Conservation (phyloP, 2,329 filamentous ascomycete species). For the Phoma herbarum region DNA sequence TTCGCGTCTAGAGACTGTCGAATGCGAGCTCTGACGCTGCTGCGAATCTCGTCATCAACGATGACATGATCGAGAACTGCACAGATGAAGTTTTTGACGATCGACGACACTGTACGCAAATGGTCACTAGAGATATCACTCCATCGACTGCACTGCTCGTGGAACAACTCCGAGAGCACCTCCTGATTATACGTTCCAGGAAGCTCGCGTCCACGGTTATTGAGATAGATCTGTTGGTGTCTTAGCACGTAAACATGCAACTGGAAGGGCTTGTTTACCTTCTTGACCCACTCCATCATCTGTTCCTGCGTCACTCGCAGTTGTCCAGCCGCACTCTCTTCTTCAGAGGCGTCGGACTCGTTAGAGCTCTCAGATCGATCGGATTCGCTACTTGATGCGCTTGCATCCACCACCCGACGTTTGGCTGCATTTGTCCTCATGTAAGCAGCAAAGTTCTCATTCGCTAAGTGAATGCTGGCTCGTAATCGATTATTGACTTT, state of each 20-base stretch:
- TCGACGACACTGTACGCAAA: neutral
- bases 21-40: neutral
- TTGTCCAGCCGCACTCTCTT: neutral
- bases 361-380: neutral
- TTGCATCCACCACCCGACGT: neutral
- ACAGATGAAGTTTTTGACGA: slow-evolving; percentile 14
- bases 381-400: neutral
- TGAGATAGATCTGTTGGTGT: neutral
- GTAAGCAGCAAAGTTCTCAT: neutral
- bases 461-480: neutral
- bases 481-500: neutral
- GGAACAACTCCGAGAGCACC: neutral
- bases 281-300: slow-evolving; percentile 1
- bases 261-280: neutral
- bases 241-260: neutral
- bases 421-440: neutral
- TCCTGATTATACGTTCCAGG: no score
- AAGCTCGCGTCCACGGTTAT: slow-evolving; percentile 4
- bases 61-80: slow-evolving; percentile 15
- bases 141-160: slow-evolving; percentile 3
- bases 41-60: slow-evolving; percentile 6
- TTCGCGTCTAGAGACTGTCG: neutral
- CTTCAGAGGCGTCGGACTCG: neutral
- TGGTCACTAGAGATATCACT: slow-evolving; percentile 1
- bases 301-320: neutral